Evolutionary conservation across 768 basidiomycete species (phyloP).

Genomic region (Rhizopogon vinicolor): DNA sequence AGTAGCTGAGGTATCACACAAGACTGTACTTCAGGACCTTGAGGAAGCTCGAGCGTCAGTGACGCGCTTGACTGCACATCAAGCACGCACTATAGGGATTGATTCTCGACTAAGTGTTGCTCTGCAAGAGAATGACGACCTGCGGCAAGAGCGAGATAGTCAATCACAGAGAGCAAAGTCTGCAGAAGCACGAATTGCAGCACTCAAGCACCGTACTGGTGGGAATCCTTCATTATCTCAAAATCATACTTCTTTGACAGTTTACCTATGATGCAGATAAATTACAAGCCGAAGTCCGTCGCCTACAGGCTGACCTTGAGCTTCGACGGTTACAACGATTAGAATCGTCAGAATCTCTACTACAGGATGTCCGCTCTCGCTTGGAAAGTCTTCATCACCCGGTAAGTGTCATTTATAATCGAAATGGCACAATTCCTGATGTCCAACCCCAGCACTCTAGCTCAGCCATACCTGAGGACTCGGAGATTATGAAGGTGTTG

Average conservation of each 20-base stretch:
- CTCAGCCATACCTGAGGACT: slow-evolving; percentile 36
- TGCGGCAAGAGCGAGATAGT: slow-evolving; percentile 75
- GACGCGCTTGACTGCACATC: slow-evolving; percentile 61
- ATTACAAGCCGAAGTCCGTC: slow-evolving; percentile 60
- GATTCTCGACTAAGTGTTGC: slow-evolving; percentile 60
- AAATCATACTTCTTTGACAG: background rate
- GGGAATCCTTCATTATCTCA: slow-evolving; percentile 7
- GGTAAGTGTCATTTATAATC: slow-evolving; percentile 31
- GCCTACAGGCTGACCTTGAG: slow-evolving; percentile 61
- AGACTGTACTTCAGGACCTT: slow-evolving; percentile 66
- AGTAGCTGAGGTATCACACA: slow-evolving; percentile 74
- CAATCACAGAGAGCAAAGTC: slow-evolving; percentile 62
- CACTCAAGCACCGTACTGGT: slow-evolving; percentile 69
- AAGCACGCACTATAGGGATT: slow-evolving; percentile 67
- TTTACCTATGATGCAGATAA: slow-evolving; percentile 42
- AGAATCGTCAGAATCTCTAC: slow-evolving; percentile 62
- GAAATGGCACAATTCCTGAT: slow-evolving; percentile 11
- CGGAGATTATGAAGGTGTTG: slow-evolving; percentile 63
- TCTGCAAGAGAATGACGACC: slow-evolving; percentile 77
- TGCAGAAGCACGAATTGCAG: slow-evolving; percentile 62
- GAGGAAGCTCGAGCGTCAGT: slow-evolving; percentile 68
- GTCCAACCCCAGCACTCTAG: slow-evolving; percentile 31
- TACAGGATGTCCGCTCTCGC: slow-evolving; percentile 60
- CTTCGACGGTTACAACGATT: slow-evolving; percentile 53
- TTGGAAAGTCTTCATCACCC: slow-evolving; percentile 51